A percentile compares a stretch with the other conserved stretches of the same genome.
Conservation (phyloP, 805 yeast species). For the Ogataea methylovora region DNA sequence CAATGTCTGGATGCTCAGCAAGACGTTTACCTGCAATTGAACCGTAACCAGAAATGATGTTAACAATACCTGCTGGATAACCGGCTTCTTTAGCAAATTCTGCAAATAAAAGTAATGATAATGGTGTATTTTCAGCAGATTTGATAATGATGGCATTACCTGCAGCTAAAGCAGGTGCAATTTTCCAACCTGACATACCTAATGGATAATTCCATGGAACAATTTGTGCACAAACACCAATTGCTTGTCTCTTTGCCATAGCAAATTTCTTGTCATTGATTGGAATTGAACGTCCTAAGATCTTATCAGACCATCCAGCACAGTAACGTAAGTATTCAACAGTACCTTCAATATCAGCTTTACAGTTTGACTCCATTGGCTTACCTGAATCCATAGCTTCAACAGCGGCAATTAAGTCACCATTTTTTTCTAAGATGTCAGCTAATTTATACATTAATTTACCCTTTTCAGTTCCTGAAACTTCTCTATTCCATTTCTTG, state of each 20-base stretch:
- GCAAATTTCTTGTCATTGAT: conserved; percentile 42
- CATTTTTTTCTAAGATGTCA: conserved; percentile 39
- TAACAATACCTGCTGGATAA: conserved; percentile 70
- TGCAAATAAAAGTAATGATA: conserved; percentile 58
- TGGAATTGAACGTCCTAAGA: conserved; percentile 35
- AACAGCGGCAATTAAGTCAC: conserved; percentile 41
- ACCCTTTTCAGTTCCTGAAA: conserved; percentile 34
- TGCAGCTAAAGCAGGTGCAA: conserved; percentile 77
- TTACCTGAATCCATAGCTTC: conserved; percentile 55
- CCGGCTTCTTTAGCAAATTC: conserved; percentile 55
- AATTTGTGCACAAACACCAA: conserved; percentile 60
- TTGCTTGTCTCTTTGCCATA: conserved; percentile 61
- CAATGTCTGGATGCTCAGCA: conserved; percentile 50
- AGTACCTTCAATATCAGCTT: conserved; percentile 40
- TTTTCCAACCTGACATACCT: conserved; percentile 72
- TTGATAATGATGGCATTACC: conserved; percentile 70
- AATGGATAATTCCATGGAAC: conserved; percentile 72
- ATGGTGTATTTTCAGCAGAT: conserved; percentile 71
- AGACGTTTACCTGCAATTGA: conserved; percentile 61
- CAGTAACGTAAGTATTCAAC: conserved; percentile 41
- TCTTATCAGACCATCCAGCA: conserved; percentile 59
- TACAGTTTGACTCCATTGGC: conserved; percentile 39
- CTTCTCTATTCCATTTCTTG: conserved; percentile 35
- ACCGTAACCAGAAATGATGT: conserved; percentile 67
- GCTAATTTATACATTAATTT: conserved; percentile 39